phyloP scores from a whole-genome alignment of 192 early-diverging fungal species.

The Diversispora epigaea region DNA sequence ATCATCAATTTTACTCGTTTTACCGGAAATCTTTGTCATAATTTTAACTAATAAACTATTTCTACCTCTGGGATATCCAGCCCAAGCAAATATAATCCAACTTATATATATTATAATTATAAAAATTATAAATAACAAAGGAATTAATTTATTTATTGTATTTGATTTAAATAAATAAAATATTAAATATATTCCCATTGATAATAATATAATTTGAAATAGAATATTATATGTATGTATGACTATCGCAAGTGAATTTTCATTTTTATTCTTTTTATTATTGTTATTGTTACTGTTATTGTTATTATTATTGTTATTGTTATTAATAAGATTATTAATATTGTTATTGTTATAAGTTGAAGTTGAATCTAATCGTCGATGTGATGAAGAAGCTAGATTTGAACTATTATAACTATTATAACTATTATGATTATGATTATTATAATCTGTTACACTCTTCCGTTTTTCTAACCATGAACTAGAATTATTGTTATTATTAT shows the following conservation, averaged over 20 bases:
- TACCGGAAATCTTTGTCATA: background rate
- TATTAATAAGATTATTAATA: no score
- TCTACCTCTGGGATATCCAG: slow-evolving; percentile 23
- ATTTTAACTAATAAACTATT: slow-evolving; percentile 3
- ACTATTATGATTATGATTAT: background rate
- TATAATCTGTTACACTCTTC: slow-evolving; percentile 4
- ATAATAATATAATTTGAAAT: slow-evolving; percentile 13
- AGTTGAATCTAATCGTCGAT: background rate
- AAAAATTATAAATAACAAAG: slow-evolving; percentile 1
- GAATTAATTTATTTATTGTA: background rate
- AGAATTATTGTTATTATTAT: no score
- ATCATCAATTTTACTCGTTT: background rate
- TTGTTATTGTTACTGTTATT: no score
- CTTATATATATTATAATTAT: slow-evolving; percentile 16
- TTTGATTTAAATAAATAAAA: background rate
- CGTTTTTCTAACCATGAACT: slow-evolving; percentile 7
- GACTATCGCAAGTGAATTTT: background rate
- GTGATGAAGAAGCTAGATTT: background rate
- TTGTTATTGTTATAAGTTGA: background rate
- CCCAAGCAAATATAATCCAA: slow-evolving; percentile 12
- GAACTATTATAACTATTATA: background rate
- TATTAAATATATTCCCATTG: slow-evolving; percentile 2
- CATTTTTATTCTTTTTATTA: no score
- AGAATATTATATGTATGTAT: background rate
- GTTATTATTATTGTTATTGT: no score